Evolutionary conservation across 2,329 filamentous ascomycete genomes (phyloP).

Genomic region (Ceratocystis harringtonii): DNA sequence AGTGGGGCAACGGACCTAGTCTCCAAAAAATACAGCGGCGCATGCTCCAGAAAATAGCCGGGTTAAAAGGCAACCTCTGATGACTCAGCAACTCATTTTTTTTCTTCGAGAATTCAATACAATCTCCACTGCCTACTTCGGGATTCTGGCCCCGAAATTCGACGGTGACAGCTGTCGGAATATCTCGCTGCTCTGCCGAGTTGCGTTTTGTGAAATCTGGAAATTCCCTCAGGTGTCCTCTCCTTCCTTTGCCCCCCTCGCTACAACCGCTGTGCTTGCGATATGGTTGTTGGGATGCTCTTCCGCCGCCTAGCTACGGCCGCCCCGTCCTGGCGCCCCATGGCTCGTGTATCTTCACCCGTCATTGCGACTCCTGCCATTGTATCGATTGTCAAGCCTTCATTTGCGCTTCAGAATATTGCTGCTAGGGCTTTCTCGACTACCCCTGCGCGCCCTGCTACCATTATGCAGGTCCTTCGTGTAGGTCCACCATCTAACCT

Average conservation of each 20-base stretch:
- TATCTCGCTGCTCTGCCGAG: not conserved
- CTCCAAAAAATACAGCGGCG: not conserved
- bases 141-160: not conserved
- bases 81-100: constrained; percentile 3
- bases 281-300: constrained; percentile 13
- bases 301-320: constrained; percentile 13
- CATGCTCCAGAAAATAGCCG: not conserved
- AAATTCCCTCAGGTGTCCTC: not conserved
- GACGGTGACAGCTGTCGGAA: not conserved
- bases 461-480: constrained; percentile 57
- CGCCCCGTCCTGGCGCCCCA: constrained; percentile 11
- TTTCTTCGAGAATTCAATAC: not conserved
- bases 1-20: not conserved
- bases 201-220: not conserved
- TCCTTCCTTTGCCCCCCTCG: not conserved
- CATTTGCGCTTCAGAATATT: not conserved
- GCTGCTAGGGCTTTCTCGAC: constrained; percentile 35
- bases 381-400: not conserved
- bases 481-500: constrained; percentile 23
- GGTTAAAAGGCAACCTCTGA: not conserved
- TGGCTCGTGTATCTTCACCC: constrained; percentile 21
- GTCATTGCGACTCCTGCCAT: constrained; percentile 18
- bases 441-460: constrained; percentile 42
- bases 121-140: not conserved
- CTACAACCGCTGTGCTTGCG: not conserved